Evolutionary conservation across 805 yeast genomes (phyloP).

Genomic region (Teunomyces atbi): DNA sequence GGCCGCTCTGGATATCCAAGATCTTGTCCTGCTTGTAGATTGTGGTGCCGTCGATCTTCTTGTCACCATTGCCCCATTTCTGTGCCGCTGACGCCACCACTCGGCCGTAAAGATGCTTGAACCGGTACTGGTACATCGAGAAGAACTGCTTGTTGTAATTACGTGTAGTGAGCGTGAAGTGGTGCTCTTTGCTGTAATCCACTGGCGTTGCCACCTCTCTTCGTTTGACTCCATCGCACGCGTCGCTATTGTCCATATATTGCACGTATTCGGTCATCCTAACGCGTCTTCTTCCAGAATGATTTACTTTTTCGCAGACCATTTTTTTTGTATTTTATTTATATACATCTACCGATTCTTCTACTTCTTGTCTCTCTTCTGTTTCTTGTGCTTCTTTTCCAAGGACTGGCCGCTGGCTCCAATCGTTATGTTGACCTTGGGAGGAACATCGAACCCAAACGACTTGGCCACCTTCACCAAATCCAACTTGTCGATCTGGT

Average conservation of each 20-base stretch:
- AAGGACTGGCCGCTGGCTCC: slow-evolving; percentile 83
- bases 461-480: slow-evolving; percentile 92
- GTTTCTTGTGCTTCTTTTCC: slow-evolving; percentile 48
- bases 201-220: neutral
- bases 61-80: slow-evolving; percentile 56
- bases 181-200: slow-evolving; percentile 12
- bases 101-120: slow-evolving; percentile 31
- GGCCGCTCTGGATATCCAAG: slow-evolving; percentile 60
- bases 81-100: slow-evolving; percentile 29
- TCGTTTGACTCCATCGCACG: neutral
- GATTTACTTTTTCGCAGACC: neutral
- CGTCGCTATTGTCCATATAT: slow-evolving; percentile 3
- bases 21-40: slow-evolving; percentile 38
- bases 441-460: slow-evolving; percentile 93
- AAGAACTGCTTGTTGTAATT: slow-evolving; percentile 40
- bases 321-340: neutral
- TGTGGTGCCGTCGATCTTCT: slow-evolving; percentile 30
- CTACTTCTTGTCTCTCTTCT: slow-evolving; percentile 26
- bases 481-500: slow-evolving; percentile 93
- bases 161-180: slow-evolving; percentile 23
- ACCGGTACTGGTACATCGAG: slow-evolving; percentile 43
- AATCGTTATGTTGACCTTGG: slow-evolving; percentile 92
- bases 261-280: slow-evolving; percentile 5
- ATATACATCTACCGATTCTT: neutral
- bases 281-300: slow-evolving; percentile 3